Conservation (phyloP, 2,329 filamentous ascomycete genomes). For the Alternaria brassicicola region DNA sequence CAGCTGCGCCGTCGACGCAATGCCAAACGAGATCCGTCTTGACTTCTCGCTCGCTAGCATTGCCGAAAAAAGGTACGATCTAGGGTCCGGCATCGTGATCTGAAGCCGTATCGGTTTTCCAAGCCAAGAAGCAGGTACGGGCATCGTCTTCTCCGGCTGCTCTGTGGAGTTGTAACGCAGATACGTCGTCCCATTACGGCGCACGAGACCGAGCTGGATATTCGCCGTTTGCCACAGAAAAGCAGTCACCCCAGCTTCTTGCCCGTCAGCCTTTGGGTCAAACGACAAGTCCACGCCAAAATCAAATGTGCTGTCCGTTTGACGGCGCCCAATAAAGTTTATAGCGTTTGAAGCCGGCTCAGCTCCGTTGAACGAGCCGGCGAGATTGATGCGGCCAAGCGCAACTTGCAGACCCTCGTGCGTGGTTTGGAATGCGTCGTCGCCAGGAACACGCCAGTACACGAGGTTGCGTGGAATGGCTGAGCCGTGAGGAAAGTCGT, state of each 20-base stretch:
- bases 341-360: slow-evolving; percentile 54
- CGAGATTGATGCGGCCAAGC: slow-evolving; percentile 60
- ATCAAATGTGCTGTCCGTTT: slow-evolving; percentile 60
- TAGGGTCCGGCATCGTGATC: slow-evolving; percentile 6
- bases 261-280: slow-evolving; percentile 41
- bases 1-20: slow-evolving; percentile 18
- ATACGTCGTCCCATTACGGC: slow-evolving; percentile 27
- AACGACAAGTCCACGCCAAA: slow-evolving; percentile 55
- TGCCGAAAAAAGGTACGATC: slow-evolving; percentile 4
- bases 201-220: slow-evolving; percentile 52
- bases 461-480: slow-evolving; percentile 58
- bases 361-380: slow-evolving; percentile 53
- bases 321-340: slow-evolving; percentile 59
- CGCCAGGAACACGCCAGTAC: slow-evolving; percentile 53
- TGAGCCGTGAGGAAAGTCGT: slow-evolving; percentile 54
- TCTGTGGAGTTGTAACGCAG: slow-evolving; percentile 53
- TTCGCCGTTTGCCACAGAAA: slow-evolving; percentile 62
- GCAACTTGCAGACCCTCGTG: slow-evolving; percentile 38
- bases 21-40: slow-evolving; percentile 4
- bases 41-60: neutral
- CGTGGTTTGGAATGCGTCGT: slow-evolving; percentile 3
- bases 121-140: slow-evolving; percentile 51
- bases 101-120: slow-evolving; percentile 37
- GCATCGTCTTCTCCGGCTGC: slow-evolving; percentile 36
- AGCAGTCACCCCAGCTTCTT: slow-evolving; percentile 60